Conservation (phyloP, 176 grass and related monocot genomes). For the Triticum turgidum region DNA sequence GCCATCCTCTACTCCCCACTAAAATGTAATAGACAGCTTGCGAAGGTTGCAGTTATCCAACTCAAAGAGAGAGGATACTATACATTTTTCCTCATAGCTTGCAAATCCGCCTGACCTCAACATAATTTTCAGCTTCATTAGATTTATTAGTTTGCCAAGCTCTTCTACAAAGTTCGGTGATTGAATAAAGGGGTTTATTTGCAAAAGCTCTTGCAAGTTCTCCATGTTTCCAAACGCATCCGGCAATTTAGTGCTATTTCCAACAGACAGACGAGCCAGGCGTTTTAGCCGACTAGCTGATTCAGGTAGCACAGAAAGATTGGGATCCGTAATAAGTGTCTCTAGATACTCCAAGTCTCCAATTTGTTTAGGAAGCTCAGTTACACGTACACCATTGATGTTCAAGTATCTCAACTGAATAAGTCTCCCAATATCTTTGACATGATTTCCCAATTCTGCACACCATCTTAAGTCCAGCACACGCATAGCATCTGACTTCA, state of each 20-base stretch:
- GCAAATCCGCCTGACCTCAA: not conserved
- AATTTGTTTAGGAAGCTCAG: not conserved
- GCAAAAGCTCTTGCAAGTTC: not conserved
- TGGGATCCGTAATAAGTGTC: not conserved
- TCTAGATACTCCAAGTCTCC: not conserved
- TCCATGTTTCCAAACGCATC: not conserved
- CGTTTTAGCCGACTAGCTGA: not conserved
- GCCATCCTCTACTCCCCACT: not conserved
- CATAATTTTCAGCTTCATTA: not conserved
- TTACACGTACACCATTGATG: not conserved
- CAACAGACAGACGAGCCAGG: not conserved
- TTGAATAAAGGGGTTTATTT: not conserved
- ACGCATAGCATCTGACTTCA: not conserved
- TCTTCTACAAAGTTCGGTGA: not conserved
- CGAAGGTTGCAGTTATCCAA: not conserved
- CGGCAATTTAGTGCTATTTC: not conserved
- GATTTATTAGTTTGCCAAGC: not conserved
- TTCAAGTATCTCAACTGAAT: not conserved
- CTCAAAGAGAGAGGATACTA: not conserved
- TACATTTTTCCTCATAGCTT: too few relatives aligned
- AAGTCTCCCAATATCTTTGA: not conserved
- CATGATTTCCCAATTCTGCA: not conserved
- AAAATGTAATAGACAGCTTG: fast-evolving
- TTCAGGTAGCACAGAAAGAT: not conserved
- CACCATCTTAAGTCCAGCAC: not conserved